Base-by-base conservation (phyloP, 805 yeast species). In the Yueomyces sp. region DNA sequence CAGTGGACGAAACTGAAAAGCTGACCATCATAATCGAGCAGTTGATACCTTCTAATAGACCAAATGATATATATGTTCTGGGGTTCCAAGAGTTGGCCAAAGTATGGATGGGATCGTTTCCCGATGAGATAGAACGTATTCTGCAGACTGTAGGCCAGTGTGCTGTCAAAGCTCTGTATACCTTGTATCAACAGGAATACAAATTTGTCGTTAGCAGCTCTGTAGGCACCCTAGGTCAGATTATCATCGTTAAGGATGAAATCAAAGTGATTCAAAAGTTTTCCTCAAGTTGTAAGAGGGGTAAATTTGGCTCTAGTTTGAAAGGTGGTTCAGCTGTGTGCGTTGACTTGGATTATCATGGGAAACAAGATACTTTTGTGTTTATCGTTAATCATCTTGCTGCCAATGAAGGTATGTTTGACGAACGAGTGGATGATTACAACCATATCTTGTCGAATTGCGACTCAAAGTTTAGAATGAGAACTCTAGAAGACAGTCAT, bases 281-380 rank as follows among this genome's bases (percentile, higher is more conserved):
- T 11, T 51, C 45, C 11, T 69, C 69, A 2, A 56, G 54, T 8
- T 65, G 64, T 26, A 70, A 74, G 19, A 66, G 78, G 47, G 95
- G 96, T 2, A 56, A 66, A 44, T 67, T 70, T 5, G 65, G 69
- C 45, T 76, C 90, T 1, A 74, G 79, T 43, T 57, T 84, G 52
- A 88, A 88, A 58, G 95, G 95, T 0, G 88, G 78, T 0, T 78
- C 74, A 1, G 85, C 81, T 0, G 41, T 81, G 1, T 63, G 88
- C 38, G 52, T 83, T n/a, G 48, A 51, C 3, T 26, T 52, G 2
- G 48, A 51, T 4, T 42, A 47, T 11, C 47, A 48, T 40, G 43
- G 72, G 66, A 38, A 33, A 4, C 38, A 42, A 12, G 61, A 57
- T 34, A 48, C 56, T 1, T 64, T 77, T 46, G 79, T 92, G 0